Conservation (phyloP, 2,329 filamentous ascomycete species). For the Apiospora phragmitis region DNA sequence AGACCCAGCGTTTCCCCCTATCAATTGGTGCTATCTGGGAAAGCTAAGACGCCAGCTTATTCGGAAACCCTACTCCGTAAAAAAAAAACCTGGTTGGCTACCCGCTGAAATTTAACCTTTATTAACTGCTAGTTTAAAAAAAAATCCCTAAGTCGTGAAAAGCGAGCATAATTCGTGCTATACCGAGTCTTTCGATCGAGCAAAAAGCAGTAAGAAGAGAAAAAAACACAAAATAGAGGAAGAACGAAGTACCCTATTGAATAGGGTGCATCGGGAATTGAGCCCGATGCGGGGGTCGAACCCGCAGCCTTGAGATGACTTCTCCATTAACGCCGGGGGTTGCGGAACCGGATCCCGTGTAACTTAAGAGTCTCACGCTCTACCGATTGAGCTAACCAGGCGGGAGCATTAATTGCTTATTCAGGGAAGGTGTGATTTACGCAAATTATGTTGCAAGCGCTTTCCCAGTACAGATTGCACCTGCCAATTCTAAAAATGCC, state of each 20-base stretch:
- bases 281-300: conserved; percentile 44
- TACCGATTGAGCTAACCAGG: conserved; percentile 67
- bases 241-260: background rate
- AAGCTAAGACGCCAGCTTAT: too few relatives aligned
- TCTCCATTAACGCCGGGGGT: too few relatives aligned
- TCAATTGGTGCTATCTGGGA: too few relatives aligned
- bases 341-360: too few relatives aligned
- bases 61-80: background rate
- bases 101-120: too few relatives aligned
- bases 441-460: background rate
- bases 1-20: too few relatives aligned
- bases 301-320: conserved; percentile 11
- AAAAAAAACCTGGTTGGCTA: too few relatives aligned
- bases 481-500: background rate
- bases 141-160: background rate
- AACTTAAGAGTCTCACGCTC: conserved; percentile 71
- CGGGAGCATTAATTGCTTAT: background rate
- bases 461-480: too few relatives aligned
- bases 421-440: background rate
- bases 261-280: conserved; percentile 31
- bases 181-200: background rate
- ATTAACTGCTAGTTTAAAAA: background rate
- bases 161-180: background rate
- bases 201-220: too few relatives aligned
- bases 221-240: background rate